phyloP scores from a whole-genome alignment of 2,329 filamentous ascomycete species.

The Anisogramma anomala region DNA sequence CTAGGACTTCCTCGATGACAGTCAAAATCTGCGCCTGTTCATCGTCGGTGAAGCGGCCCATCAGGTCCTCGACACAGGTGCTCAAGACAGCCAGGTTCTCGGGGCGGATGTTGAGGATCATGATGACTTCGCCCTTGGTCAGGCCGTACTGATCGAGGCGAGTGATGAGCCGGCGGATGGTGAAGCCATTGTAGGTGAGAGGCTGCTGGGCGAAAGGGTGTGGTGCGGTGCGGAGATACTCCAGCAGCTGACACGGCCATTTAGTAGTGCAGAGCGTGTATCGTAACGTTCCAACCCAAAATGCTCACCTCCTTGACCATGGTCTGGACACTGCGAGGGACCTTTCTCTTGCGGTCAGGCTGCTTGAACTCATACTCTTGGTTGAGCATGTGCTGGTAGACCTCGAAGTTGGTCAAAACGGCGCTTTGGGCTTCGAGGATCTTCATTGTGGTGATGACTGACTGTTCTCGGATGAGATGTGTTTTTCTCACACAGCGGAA shows the following conservation, averaged over 20 bases:
- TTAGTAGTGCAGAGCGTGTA: constrained; percentile 1
- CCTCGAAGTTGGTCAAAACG: constrained; percentile 61
- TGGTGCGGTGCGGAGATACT: constrained; percentile 45
- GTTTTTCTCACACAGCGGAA: no score
- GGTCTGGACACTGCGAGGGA: constrained; percentile 47
- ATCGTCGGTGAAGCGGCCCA: constrained; percentile 45
- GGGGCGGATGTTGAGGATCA: constrained; percentile 56
- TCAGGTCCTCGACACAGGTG: constrained; percentile 54
- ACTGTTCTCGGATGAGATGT: neutral
- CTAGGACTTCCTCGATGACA: constrained; percentile 46
- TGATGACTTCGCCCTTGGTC: constrained; percentile 56
- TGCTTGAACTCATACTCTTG: constrained; percentile 41
- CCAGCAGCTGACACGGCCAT: constrained; percentile 37
- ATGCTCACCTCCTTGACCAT: constrained; percentile 51
- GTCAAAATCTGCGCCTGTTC: constrained; percentile 47
- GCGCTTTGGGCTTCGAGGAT: constrained; percentile 60
- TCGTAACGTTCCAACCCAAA: no score
- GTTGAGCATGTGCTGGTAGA: constrained; percentile 52
- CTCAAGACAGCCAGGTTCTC: constrained; percentile 45
- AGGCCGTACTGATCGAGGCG: constrained; percentile 46
- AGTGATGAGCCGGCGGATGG: constrained; percentile 42
- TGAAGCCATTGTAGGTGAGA: constrained; percentile 38
- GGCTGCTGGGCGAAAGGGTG: constrained; percentile 45
- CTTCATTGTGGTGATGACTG: constrained; percentile 40
- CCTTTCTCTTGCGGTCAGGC: constrained; percentile 23